Evolutionary conservation across 805 yeast species (phyloP), one percentile per base, ranked within the genome.

Genomic region (Jamesozyma piceae): DNA sequence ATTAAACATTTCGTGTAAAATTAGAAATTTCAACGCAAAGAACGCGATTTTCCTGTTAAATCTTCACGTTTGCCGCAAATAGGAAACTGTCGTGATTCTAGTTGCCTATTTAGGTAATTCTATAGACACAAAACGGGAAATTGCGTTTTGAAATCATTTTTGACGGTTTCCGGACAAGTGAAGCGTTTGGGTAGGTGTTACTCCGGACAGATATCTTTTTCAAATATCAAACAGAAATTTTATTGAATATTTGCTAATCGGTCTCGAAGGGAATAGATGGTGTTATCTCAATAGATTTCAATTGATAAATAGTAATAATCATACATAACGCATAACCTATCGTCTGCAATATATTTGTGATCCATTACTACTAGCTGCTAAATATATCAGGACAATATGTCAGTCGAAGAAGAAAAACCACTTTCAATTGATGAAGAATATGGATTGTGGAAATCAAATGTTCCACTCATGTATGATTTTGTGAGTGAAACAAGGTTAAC

Each of bases 391-490:
- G n/a, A n/a, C 4, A 32, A 24, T 6, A 24, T 24, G 28, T 24
- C 28, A 8, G 28, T 11, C 4, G 34, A 19, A 20, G 42, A 26
- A 11, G 42, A 24, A 27, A 24, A 46, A 36, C 39, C 42, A 27
- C 37, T 64, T 4, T 48, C 71, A 0, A 49, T 65, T 13, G 67
- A 68, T 15, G 71, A 69, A 50, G 94, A 84, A 57, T 83, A 84
- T 56, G 78, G 80, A 46, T 60, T 83, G 48, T 84, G 95, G 95
- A 72, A 85, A 46, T 77, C 82, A 54, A 84, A 82, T 54, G 83
- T 89, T 49, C 80, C 84, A 11, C 77, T 72, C 51, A 82, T 84
- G 92, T 84, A 84, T 51, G 88, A 83, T 52, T 83, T 80, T 57
- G 86, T 84, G 27, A 77, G 82, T 38, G 92, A 84, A 55, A 81